phyloP scores from a whole-genome alignment of 495 filamentous ascomycete genomes.

The Trichoderma virens region DNA sequence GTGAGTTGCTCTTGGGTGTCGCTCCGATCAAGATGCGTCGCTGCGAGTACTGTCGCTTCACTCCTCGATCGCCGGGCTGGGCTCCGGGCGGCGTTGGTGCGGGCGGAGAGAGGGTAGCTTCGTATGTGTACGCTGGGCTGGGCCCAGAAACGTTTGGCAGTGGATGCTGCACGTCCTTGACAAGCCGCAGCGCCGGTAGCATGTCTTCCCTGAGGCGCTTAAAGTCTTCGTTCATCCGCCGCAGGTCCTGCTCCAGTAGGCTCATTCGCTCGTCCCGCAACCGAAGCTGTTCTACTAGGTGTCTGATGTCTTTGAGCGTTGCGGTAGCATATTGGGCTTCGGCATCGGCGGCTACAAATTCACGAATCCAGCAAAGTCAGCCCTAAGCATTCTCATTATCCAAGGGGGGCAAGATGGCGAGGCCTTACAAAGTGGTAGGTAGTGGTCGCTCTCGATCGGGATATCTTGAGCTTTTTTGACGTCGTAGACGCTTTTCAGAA shows the following conservation, averaged over 20 bases:
- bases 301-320: conserved; percentile 83
- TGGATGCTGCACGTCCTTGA: conserved; percentile 84
- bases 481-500: conserved; percentile 91
- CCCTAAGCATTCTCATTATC: conserved; percentile 13
- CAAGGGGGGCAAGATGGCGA: not conserved
- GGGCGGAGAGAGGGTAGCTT: conserved; percentile 43
- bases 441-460: conserved; percentile 84
- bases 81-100: conserved; percentile 41
- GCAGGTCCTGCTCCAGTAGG: conserved; percentile 70
- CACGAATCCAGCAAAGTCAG: not conserved
- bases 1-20: conserved; percentile 67
- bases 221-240: conserved; percentile 77
- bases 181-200: conserved; percentile 78
- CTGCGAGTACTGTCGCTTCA: conserved; percentile 79
- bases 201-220: conserved; percentile 79
- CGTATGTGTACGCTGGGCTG: conserved; percentile 33
- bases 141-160: conserved; percentile 52
- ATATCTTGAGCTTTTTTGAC: conserved; percentile 88
- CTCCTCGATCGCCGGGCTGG: conserved; percentile 36
- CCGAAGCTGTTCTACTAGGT: conserved; percentile 77
- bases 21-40: conserved; percentile 82
- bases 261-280: conserved; percentile 81
- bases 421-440: conserved; percentile 81
- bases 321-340: conserved; percentile 76
- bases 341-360: conserved; percentile 69